These are phyloP conservation scores for Aureobasidium vineae DNA, from an alignment of 2,329 filamentous ascomycete species.

Conservation along the genomic window DNA sequence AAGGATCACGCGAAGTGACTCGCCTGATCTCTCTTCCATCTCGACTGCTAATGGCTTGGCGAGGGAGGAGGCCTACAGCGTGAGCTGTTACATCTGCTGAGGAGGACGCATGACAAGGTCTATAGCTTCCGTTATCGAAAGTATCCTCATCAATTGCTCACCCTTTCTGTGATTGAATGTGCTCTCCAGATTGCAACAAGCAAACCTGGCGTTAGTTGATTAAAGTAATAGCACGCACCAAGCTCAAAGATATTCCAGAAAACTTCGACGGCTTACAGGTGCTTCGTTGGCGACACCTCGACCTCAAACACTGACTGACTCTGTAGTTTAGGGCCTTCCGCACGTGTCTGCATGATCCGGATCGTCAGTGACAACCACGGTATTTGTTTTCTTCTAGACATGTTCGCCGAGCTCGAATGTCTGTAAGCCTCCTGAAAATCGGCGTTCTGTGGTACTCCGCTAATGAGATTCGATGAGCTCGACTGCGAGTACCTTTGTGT, in stretches of 20 bases:
- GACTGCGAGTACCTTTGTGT: background rate
- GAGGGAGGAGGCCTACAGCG: too few relatives aligned
- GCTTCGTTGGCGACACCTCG: background rate
- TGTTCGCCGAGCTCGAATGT: background rate
- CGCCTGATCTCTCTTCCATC: background rate
- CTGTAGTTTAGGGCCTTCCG: too few relatives aligned
- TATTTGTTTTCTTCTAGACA: background rate
- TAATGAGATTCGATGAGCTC: background rate
- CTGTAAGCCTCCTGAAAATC: background rate
- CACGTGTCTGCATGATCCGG: background rate
- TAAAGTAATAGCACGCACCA: background rate
- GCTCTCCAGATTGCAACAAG: background rate
- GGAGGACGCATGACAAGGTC: background rate
- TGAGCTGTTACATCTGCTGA: background rate
- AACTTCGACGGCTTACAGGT: background rate
- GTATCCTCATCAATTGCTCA: background rate
- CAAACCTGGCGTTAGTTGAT: background rate
- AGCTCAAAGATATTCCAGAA: background rate
- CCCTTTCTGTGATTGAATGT: background rate
- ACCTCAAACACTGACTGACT: background rate
- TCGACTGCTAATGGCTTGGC: background rate
- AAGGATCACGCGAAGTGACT: too few relatives aligned
- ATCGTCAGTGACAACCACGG: background rate
- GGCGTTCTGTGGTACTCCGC: background rate
- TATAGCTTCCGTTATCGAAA: background rate